phyloP scores from a whole-genome alignment of 129 eudicot genomes.

The Daucus carota region DH1_v3.0 NC_030381.2:48518001-48518500 shows the following conservation, averaged over 20 bases:
- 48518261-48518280: slow-evolving; percentile 35
- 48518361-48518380: slow-evolving; percentile 58
- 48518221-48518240: slow-evolving; percentile 54
- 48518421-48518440: slow-evolving; percentile 39
- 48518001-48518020: slow-evolving; percentile 55
- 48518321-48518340: slow-evolving; percentile 41
- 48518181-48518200: slow-evolving; percentile 48
- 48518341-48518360: slow-evolving; percentile 36
- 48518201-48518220: slow-evolving; percentile 25
- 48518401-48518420: slow-evolving; percentile 45
- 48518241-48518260: slow-evolving; percentile 58
- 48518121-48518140: slow-evolving; percentile 31
- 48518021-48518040: slow-evolving; percentile 49
- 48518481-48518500: slow-evolving; percentile 36
- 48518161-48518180: slow-evolving; percentile 51
- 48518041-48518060: slow-evolving; percentile 43
- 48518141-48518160: slow-evolving; percentile 46
- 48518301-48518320: slow-evolving; percentile 54
- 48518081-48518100: slow-evolving; percentile 56
- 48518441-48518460: slow-evolving; percentile 44
- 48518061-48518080: slow-evolving; percentile 34
- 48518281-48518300: slow-evolving; percentile 36
- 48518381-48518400: slow-evolving; percentile 46
- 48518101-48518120: slow-evolving; percentile 49
- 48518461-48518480: slow-evolving; percentile 48